Evolutionary conservation across 2,329 filamentous ascomycete species (phyloP).

Genomic region (Aureobasidium sp.): DNA sequence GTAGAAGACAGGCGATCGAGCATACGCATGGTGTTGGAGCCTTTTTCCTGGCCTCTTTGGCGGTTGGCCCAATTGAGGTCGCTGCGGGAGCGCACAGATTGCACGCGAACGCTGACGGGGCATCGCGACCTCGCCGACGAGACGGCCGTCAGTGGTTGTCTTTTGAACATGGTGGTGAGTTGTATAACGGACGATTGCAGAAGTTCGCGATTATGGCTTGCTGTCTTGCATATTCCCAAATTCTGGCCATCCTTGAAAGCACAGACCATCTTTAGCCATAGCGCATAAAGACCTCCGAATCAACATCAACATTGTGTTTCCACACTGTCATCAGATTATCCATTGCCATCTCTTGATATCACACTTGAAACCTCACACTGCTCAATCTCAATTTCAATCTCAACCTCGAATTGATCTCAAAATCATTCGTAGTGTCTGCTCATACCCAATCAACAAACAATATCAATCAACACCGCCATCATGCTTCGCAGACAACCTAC

Average conservation of each 20-base stretch:
- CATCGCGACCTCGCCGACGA: not conserved
- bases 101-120: not conserved
- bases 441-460: not conserved
- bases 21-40: slow-evolving; percentile 12
- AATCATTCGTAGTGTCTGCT: not conserved
- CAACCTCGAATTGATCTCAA: too few species aligned
- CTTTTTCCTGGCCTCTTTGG: slow-evolving; percentile 11
- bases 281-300: not conserved
- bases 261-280: too few species aligned
- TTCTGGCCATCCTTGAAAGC: not conserved
- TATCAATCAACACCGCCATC: not conserved
- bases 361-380: not conserved
- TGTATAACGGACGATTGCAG: not conserved
- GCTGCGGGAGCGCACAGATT: slow-evolving; percentile 2
- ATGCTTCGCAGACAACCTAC: slow-evolving; percentile 30
- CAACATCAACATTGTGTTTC: not conserved
- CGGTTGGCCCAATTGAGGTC: not conserved
- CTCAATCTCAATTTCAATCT: too few species aligned
- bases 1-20: not conserved
- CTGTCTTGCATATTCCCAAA: not conserved
- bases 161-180: slow-evolving; percentile 8
- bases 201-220: not conserved
- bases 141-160: slow-evolving; percentile 3
- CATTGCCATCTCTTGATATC: not conserved
- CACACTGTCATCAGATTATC: not conserved